These are phyloP conservation scores for Clonostachys rosea DNA, from an alignment of 2,329 filamentous ascomycete species.

Conservation along the genomic window DNA sequence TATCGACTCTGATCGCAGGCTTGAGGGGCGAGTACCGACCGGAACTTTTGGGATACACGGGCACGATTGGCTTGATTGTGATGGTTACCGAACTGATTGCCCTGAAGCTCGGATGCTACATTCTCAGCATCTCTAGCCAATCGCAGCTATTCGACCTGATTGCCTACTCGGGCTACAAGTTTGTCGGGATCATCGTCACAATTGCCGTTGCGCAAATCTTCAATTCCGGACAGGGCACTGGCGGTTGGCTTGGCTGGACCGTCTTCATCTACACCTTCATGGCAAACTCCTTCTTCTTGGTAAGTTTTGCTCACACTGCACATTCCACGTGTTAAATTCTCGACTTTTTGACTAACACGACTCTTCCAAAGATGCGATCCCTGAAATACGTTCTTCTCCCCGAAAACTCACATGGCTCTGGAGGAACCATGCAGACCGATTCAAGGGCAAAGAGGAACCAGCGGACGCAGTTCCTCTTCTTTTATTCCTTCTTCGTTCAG, in stretches of 20 bases:
- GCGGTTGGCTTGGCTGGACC: conserved; percentile 83
- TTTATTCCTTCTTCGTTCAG: conserved; percentile 93
- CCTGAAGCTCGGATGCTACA: conserved; percentile 87
- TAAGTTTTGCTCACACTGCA: conserved; percentile 36
- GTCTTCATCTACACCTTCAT: conserved; percentile 89
- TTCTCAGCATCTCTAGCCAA: conserved; percentile 89
- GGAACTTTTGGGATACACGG: conserved; percentile 85
- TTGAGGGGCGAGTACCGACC: conserved; percentile 90
- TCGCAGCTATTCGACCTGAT: conserved; percentile 90
- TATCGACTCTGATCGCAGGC: conserved; percentile 86
- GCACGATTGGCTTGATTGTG: conserved; percentile 76
- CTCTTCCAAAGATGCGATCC: conserved; percentile 68
- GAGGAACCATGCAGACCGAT: conserved; percentile 63
- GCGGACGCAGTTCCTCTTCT: conserved; percentile 86
- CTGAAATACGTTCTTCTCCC: conserved; percentile 94
- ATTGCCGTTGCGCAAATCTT: conserved; percentile 74
- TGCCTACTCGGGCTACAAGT: conserved; percentile 97
- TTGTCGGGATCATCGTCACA: conserved; percentile 92
- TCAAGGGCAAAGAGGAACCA: conserved; percentile 82
- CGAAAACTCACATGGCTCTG: conserved; percentile 65
- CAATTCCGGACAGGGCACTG: conserved; percentile 75
- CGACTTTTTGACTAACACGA: background rate
- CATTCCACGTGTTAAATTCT: background rate
- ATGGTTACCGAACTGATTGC: conserved; percentile 86
- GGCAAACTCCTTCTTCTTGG: conserved; percentile 92